A percentile compares a stretch with the other conserved stretches of the same genome.
Conservation (phyloP, 108 stramenopile species). For the Skeletonema marinoi region DNA sequence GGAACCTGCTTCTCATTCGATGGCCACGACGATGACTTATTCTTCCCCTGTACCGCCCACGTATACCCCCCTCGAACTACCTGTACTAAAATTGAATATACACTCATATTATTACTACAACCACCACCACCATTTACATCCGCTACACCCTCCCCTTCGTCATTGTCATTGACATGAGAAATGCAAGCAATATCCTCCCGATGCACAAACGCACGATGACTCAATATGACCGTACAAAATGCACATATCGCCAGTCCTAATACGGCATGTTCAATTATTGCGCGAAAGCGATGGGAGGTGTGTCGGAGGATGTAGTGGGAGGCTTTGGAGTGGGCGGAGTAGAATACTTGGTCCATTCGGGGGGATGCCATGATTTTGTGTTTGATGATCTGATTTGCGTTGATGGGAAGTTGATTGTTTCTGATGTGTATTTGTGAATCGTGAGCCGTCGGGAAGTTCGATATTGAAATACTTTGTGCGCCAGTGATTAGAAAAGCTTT, state of each 20-base stretch:
- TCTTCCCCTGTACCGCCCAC: background rate
- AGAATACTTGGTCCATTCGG: conserved; percentile 79
- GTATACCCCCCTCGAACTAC: conserved; percentile 7
- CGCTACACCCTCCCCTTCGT: background rate
- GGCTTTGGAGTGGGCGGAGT: conserved; percentile 61
- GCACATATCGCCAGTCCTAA: conserved; percentile 61
- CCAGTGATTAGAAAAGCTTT: too few relatives aligned
- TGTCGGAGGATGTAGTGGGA: conserved; percentile 59
- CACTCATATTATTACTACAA: conserved; percentile 5
- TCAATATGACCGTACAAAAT: conserved; percentile 57
- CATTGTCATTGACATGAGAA: background rate
- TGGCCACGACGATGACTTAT: background rate
- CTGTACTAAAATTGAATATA: conserved; percentile 35
- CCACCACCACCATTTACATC: conserved; percentile 10
- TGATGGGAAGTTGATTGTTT: too few relatives aligned
- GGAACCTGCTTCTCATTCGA: background rate
- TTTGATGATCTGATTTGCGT: background rate
- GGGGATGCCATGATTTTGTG: conserved; percentile 16
- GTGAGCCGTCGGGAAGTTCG: too few relatives aligned
- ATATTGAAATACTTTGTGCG: too few relatives aligned
- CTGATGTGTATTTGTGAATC: too few relatives aligned
- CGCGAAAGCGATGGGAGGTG: conserved; percentile 52
- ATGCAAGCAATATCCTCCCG: conserved; percentile 22
- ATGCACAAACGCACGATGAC: conserved; percentile 74
- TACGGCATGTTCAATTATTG: conserved; percentile 56